Evolutionary conservation across 164 flowering plant species (phyloP).

Genomic region (Umbellularia californica): DNA sequence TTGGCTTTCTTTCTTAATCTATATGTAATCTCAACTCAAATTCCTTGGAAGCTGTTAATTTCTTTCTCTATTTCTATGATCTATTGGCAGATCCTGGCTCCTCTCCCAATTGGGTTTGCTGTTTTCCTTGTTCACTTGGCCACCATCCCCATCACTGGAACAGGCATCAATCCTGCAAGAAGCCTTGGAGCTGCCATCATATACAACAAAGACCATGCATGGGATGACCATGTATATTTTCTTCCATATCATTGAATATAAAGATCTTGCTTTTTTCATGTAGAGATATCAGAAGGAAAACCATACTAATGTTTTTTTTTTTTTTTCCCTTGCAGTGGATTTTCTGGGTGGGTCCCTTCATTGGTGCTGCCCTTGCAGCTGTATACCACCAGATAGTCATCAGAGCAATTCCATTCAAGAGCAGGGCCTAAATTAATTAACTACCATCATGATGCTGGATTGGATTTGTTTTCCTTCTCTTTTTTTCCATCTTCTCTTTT

Average conservation of each 20-base stretch:
- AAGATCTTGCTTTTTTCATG: no score
- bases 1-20: no score
- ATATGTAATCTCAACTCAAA: no score
- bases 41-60: no score
- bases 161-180: slow-evolving; percentile 74
- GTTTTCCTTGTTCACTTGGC: slow-evolving; percentile 73
- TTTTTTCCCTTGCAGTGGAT: slow-evolving; percentile 40
- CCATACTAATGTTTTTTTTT: not conserved
- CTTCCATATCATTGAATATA: not conserved
- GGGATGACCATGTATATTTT: slow-evolving; percentile 59
- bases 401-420: slow-evolving; percentile 32
- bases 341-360: slow-evolving; percentile 78
- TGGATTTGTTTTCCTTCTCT: no score
- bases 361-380: slow-evolving; percentile 75
- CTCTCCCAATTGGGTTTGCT: slow-evolving; percentile 72
- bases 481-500: no score
- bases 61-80: not conserved
- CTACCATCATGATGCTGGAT: no score
- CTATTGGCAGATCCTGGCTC: slow-evolving; percentile 56
- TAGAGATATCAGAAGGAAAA: not conserved
- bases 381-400: slow-evolving; percentile 59
- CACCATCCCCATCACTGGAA: slow-evolving; percentile 73
- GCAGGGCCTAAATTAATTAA: slow-evolving; percentile 8
- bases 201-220: slow-evolving; percentile 49
- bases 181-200: slow-evolving; percentile 72